A percentile compares a stretch with the other conserved stretches of the same genome.
Conservation (phyloP, 768 basidiomycete genomes). For the Scleroderma bovista region DNA sequence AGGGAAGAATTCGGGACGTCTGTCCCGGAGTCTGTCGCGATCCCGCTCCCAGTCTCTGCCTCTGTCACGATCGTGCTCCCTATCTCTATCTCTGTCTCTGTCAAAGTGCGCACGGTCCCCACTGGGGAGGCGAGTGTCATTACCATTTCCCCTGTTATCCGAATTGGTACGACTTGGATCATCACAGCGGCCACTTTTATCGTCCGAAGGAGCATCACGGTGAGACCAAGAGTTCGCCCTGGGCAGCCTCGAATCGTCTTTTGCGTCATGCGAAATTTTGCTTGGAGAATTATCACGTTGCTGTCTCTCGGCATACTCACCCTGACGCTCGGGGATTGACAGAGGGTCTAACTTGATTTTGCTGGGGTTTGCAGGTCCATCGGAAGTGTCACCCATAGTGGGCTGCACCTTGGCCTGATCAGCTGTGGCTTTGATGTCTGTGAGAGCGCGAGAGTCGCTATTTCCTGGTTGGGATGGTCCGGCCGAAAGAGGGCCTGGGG, state of each 20-base stretch:
- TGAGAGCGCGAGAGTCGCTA: constrained; percentile 15
- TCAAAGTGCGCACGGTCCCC: constrained; percentile 31
- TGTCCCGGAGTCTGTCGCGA: constrained; percentile 28
- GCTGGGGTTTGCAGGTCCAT: not conserved
- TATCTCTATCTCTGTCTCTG: constrained; percentile 28
- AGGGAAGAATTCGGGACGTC: constrained; percentile 33
- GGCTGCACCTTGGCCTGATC: constrained; percentile 12
- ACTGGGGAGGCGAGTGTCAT: constrained; percentile 13
- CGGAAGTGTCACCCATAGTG: constrained; percentile 1
- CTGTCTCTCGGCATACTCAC: constrained; percentile 27
- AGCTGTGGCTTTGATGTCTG: constrained; percentile 3
- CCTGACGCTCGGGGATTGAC: constrained; percentile 16
- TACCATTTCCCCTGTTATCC: constrained; percentile 13
- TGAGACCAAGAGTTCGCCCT: constrained; percentile 25
- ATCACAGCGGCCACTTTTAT: constrained; percentile 25
- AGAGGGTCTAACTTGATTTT: constrained; percentile 8
- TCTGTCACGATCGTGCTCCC: constrained; percentile 29
- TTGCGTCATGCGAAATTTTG: constrained; percentile 22
- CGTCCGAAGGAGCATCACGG: constrained; percentile 25
- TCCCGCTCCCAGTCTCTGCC: constrained; percentile 31
- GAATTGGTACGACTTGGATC: constrained; percentile 10
- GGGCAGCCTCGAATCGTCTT: constrained; percentile 22
- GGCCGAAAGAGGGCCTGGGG: constrained; percentile 21
- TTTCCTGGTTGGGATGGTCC: constrained; percentile 19
- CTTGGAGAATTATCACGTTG: constrained; percentile 18